Evolutionary conservation across 345 rosid genomes (phyloP), one percentile per base, ranked within the genome.

Genomic region (Rhizophora mangle): DNA sequence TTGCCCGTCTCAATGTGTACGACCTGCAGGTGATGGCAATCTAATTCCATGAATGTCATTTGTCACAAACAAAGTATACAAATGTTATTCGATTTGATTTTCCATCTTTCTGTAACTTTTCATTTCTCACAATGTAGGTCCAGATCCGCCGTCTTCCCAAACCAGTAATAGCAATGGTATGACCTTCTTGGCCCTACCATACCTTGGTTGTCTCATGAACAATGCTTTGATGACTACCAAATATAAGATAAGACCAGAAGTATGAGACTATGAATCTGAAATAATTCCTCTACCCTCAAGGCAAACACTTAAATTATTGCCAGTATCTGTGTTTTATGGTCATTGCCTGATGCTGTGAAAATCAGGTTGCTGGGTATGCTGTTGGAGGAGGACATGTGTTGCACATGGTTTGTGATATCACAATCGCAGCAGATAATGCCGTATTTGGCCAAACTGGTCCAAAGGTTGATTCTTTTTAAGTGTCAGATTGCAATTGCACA

Each of bases 141-240:
- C 97, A 88, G 73, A 91, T 94, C 73, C 84, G 99, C 18, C 88
- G 97, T 60, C 88, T 89, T 68, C 96, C 99, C 20, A 95, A 95
- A 66, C 96, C 97, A n/a, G 91, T 95, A 68, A 91, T 95, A 21
- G 99, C 97, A 10, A 94, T 94, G 97, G 99, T 91, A 83, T 72
- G 6, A 27, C 37, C 46, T 63, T 63, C 52, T 51, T 68, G 34
- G 56, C 69, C 43, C 73, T 57, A 11, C 49, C 6, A 22, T 55
- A 3, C 13, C 22, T 15, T 70, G 11, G 21, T 7, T 10, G 43
- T 67, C 29, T 63, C 34, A 54, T 56, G 31, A 37, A 59, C 46
- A 60, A 32, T 52, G 36, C 61, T 60, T 24, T 53, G 37, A 61
- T 24, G 34, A 22, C 55, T 63, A 15, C 32, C 39, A 36, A 55